These are phyloP conservation scores for Xanthoconium stramineum DNA, from an alignment of 768 basidiomycete genomes.

Conservation along the genomic window DNA sequence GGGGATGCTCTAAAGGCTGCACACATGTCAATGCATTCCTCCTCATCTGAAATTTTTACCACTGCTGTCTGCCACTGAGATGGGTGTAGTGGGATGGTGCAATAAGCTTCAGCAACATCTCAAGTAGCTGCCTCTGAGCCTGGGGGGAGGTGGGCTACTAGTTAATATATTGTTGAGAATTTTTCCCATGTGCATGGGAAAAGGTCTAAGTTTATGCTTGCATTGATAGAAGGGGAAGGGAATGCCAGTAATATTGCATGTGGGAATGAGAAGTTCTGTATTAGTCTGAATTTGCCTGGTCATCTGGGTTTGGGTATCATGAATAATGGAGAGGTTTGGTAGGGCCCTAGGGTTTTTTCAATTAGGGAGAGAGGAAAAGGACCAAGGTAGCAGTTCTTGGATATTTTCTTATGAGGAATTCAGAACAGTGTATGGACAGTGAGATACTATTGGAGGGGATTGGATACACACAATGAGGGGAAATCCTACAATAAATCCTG, in stretches of 20 bases:
- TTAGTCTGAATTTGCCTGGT: background rate
- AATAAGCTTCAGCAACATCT: too few relatives aligned
- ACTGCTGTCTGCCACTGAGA: background rate
- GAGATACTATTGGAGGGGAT: background rate
- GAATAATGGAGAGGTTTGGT: background rate
- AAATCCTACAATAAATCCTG: background rate
- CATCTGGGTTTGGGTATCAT: background rate
- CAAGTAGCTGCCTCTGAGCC: background rate
- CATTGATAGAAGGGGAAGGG: too few relatives aligned
- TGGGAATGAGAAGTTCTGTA: background rate
- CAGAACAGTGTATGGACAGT: too few relatives aligned
- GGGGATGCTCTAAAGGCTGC: background rate
- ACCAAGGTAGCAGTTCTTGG: background rate
- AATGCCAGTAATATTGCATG: too few relatives aligned
- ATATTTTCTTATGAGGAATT: background rate
- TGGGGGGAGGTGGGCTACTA: background rate
- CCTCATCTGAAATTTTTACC: background rate
- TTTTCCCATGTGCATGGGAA: background rate
- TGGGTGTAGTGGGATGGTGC: background rate
- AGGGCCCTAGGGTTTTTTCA: background rate
- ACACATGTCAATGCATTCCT: background rate
- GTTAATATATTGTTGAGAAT: background rate
- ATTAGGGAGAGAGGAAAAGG: background rate
- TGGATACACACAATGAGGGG: background rate
- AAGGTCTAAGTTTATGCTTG: too few relatives aligned